Evolutionary conservation across 768 basidiomycete species (phyloP).

Genomic region (Calocera viscosa): DNA sequence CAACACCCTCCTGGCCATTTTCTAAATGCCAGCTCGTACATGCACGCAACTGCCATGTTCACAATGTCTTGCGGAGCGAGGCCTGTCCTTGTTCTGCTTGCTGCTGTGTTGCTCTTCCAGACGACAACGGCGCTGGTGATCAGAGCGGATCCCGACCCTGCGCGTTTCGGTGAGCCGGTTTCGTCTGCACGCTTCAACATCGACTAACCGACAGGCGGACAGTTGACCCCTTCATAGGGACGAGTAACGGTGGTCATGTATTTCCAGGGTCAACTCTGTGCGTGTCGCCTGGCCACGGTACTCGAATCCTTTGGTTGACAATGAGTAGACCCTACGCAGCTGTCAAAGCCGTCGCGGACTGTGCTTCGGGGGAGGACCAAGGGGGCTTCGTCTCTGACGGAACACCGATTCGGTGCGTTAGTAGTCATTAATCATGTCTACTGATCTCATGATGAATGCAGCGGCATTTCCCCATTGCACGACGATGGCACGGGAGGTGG

Average conservation of each 20-base stretch:
- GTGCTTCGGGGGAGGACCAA: conserved; percentile 15
- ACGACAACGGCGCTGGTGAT: neutral
- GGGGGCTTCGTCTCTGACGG: conserved; percentile 17
- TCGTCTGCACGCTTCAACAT: neutral
- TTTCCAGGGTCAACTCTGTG: conserved; percentile 16
- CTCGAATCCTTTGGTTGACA: neutral
- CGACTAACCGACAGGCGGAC: neutral
- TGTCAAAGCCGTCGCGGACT: conserved; percentile 14
- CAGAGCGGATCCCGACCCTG: neutral
- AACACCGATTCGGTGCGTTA: conserved; percentile 5
- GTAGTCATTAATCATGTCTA: neutral
- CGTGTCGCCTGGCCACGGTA: neutral
- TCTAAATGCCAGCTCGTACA: neutral
- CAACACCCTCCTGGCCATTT: neutral
- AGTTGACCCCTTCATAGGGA: conserved; percentile 17
- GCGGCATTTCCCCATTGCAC: conserved; percentile 16
- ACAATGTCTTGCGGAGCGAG: neutral
- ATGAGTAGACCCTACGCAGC: neutral
- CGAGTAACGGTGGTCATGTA: conserved; percentile 17
- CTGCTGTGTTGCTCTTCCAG: neutral
- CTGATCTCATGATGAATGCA: neutral
- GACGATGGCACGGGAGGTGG: conserved; percentile 18
- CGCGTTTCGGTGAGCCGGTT: neutral
- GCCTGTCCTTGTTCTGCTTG: neutral
- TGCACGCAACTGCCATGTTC: neutral